Conservation (phyloP, 2,329 filamentous ascomycete genomes). For the Fusarium fujikuroi region DNA sequence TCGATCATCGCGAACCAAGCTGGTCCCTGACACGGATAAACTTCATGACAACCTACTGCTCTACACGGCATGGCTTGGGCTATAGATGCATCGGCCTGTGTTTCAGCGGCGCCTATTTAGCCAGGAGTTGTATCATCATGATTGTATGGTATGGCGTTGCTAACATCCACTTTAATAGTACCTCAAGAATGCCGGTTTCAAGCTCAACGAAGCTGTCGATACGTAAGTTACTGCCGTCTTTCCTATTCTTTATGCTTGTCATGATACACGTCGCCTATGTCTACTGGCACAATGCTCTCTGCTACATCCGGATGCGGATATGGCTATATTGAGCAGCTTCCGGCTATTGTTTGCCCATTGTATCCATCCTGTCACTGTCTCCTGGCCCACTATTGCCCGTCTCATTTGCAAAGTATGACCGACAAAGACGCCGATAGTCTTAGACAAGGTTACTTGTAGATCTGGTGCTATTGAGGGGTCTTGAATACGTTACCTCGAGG, state of each 20-base stretch:
- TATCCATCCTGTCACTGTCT: constrained; percentile 22
- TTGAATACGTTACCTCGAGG: constrained; percentile 8
- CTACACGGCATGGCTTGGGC: constrained; percentile 8
- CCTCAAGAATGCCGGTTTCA: constrained; percentile 60
- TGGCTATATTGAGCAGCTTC: constrained; percentile 19
- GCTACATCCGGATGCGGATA: constrained; percentile 15
- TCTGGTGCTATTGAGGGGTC: constrained; percentile 37
- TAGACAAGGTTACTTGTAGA: constrained; percentile 43
- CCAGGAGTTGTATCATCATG: constrained; percentile 23
- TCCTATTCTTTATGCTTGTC: constrained; percentile 17
- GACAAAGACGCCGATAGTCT: constrained; percentile 51
- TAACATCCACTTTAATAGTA: constrained; percentile 52
- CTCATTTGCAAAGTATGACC: constrained; percentile 51
- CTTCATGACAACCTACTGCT: constrained; percentile 22
- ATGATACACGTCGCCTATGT: constrained; percentile 7
- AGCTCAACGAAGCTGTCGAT: constrained; percentile 65
- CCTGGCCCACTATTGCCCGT: constrained; percentile 48
- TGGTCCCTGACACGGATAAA: constrained; percentile 2
- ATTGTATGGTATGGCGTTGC: constrained; percentile 25
- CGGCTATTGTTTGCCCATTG: constrained; percentile 16
- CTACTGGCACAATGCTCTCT: constrained; percentile 2
- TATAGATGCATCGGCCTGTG: constrained; percentile 18
- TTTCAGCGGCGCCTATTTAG: constrained; percentile 36
- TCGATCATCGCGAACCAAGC: constrained; percentile 3
- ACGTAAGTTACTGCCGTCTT: constrained; percentile 59